Conservation (phyloP, 345 rosid species). For the Aurinia saxatilis region DNA sequence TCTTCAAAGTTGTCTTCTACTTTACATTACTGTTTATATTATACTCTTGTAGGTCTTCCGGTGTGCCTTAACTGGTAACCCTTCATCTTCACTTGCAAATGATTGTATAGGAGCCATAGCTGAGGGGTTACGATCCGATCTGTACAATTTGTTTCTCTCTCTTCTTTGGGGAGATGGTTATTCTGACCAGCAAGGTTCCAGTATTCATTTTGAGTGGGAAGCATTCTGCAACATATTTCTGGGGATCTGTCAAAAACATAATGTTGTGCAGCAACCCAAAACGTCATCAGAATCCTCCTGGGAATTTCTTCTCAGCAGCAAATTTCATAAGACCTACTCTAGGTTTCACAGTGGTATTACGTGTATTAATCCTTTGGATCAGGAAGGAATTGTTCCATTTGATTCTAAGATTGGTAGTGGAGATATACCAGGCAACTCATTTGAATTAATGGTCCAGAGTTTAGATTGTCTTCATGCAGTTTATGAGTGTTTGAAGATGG, state of each 20-base stretch:
- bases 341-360: constrained; percentile 34
- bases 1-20: constrained; percentile 2
- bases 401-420: constrained; percentile 30
- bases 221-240: constrained; percentile 53
- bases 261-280: constrained; percentile 28
- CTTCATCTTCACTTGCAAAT: constrained; percentile 73
- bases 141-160: constrained; percentile 63
- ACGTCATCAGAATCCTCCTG: constrained; percentile 49
- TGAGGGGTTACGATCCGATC: constrained; percentile 63
- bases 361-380: constrained; percentile 28
- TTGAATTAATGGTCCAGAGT: constrained; percentile 43
- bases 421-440: constrained; percentile 33
- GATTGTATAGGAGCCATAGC: constrained; percentile 87
- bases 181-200: constrained; percentile 39
- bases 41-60: constrained; percentile 56
- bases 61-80: constrained; percentile 61
- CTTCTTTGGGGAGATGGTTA: constrained; percentile 79
- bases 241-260: constrained; percentile 49
- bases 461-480: constrained; percentile 84
- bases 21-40: constrained; percentile 6
- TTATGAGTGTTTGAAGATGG: constrained; percentile 89
- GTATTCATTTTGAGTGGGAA: constrained; percentile 67
- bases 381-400: constrained; percentile 26
- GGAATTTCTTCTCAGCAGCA: constrained; percentile 83
- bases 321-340: constrained; percentile 66